Base-by-base conservation (phyloP, 768 basidiomycete genomes). In the Xerocomellus chrysenteron region DNA sequence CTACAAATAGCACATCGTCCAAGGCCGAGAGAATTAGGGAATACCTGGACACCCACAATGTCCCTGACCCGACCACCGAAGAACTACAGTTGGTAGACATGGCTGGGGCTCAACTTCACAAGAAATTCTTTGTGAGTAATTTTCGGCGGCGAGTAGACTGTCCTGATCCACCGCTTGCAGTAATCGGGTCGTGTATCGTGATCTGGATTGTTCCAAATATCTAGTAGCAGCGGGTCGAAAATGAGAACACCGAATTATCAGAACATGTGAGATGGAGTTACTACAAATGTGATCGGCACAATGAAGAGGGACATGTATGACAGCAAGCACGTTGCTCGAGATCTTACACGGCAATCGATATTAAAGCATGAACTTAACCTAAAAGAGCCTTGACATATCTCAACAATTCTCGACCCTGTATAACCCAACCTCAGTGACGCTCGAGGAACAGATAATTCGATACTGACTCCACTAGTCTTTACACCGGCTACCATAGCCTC, bases 401-500 rank as follows among this genome's bases (percentile, higher is more conserved):
- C 60, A 92, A 65, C 54, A 92, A 67, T 50, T 91, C 88, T 58
- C 79, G 82, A 9, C 87, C 87, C 88, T 91, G 30, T 30, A 59
- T 30, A 50, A 26, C 41, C 8, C 21, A 39, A 32, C 37, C 12
- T 63, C 16, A 62, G 52, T 42, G n/a, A 52, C 28, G 33, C 53
- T 28, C 50, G 54, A 63, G 30, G 60, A 32, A 51, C 19, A 58
- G 32, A 52, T 28, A 6, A 42, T 7, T 51, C 9, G 30, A 30
- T 45, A 80, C 86, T 63, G 67, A 92, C 90, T 61, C 91, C 92
- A 50, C 77, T 80, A 43, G 70, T 78, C 72, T 94, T 94, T 6
- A 92, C 91, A 5, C 81, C 84, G 14, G 82, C 80, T 6, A 93
- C 82, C 87, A 94, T 90, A 33, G 84, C 84, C 58, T 84, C 84